Conservation (phyloP, 108 stramenopile genomes). For the Schizochytrium sp. region DNA sequence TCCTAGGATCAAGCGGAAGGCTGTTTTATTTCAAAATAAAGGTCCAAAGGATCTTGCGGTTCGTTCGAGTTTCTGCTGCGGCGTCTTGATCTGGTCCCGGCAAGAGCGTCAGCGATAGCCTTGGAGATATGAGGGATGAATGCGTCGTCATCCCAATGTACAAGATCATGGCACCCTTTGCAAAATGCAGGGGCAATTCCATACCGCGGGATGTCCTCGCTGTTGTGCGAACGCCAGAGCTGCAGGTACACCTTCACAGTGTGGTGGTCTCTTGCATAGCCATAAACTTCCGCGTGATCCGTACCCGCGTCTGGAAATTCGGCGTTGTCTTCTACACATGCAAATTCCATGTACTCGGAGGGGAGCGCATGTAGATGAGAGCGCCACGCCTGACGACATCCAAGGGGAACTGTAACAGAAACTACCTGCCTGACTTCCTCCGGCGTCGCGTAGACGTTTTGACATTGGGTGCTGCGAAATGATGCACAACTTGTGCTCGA, state of each 20-base stretch:
- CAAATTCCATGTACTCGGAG: neutral
- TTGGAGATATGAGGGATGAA: too few relatives aligned
- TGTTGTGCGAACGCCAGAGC: neutral
- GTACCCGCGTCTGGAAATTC: neutral
- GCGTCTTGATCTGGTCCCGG: too few relatives aligned
- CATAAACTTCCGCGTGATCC: neutral
- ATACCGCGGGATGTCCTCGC: neutral
- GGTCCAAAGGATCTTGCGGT: too few relatives aligned
- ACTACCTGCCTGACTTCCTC: neutral
- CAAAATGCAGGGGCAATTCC: neutral
- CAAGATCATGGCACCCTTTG: too few relatives aligned
- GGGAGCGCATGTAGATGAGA: neutral
- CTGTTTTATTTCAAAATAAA: too few relatives aligned
- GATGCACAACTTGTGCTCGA: neutral
- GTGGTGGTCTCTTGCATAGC: neutral
- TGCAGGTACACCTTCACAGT: neutral
- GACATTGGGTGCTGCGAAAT: neutral
- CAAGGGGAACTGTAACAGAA: neutral
- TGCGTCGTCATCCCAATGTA: too few relatives aligned
- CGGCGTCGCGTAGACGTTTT: neutral
- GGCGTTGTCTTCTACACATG: neutral
- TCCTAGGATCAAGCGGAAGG: too few relatives aligned
- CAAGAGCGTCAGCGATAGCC: too few relatives aligned
- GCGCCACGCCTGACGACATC: neutral
- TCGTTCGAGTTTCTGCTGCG: too few relatives aligned